A percentile compares a stretch with the other conserved stretches of the same genome.
Evolutionary conservation across 1,284 basidiomycete species (phyloP).

Genomic region (Coniophora puteana): DNA sequence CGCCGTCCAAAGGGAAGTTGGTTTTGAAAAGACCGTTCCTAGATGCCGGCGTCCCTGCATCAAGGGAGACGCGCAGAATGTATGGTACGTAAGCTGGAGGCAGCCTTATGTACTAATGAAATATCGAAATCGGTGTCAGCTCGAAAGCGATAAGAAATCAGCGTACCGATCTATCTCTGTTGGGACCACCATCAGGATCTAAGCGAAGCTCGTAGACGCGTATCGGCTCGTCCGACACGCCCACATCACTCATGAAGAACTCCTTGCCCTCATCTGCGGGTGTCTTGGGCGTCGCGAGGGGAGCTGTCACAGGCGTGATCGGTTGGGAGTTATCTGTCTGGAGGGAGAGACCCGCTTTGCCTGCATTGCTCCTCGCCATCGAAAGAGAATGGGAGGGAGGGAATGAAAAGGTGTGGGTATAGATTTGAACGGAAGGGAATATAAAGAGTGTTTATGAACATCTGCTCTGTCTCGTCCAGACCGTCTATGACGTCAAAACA

Average conservation of each 20-base stretch:
- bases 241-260: constrained; percentile 69
- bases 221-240: constrained; percentile 59
- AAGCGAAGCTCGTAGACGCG: constrained; percentile 83
- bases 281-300: constrained; percentile 63
- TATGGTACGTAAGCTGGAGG: constrained; percentile 90
- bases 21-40: constrained; percentile 89
- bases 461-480: too few relatives aligned
- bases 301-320: constrained; percentile 1
- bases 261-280: constrained; percentile 89
- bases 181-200: constrained; percentile 87
- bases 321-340: neutral
- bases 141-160: constrained; percentile 4
- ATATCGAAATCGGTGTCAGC: constrained; percentile 13
- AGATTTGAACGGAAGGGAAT: neutral
- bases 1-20: constrained; percentile 92
- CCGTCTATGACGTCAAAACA: too few relatives aligned
- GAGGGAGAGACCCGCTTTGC: constrained; percentile 13
- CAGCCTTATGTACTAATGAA: constrained; percentile 85
- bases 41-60: constrained; percentile 85
- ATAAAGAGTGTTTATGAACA: constrained; percentile 1
- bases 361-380: constrained; percentile 3
- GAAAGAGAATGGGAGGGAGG: constrained; percentile 9
- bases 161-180: constrained; percentile 76
- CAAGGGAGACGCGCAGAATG: constrained; percentile 83
- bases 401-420: neutral